These are phyloP conservation scores for Myxozyma neotropica DNA, from an alignment of 805 yeast species.

Conservation along the genomic window DNA sequence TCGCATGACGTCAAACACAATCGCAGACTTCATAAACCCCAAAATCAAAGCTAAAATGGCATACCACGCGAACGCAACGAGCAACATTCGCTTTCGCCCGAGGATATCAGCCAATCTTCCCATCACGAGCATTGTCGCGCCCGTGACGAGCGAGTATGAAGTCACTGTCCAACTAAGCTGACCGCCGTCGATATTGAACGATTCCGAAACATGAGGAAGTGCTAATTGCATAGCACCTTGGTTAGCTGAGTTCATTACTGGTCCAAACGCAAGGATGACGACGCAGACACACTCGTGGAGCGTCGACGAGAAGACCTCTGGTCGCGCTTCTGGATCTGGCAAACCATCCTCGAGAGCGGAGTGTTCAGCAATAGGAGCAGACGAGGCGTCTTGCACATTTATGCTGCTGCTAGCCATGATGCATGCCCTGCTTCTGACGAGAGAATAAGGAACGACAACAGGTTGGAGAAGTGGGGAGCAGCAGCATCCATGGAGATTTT, in stretches of 20 bases:
- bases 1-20: conserved; percentile 47
- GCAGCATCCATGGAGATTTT: too few species aligned
- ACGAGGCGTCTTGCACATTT: background rate
- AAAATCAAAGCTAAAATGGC: conserved; percentile 44
- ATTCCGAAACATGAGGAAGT: conserved; percentile 43
- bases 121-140: conserved; percentile 49
- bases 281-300: conserved; percentile 45
- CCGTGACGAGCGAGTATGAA: conserved; percentile 49
- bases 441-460: too few species aligned
- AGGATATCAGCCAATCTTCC: conserved; percentile 52
- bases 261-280: conserved; percentile 45
- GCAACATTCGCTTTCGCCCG: conserved; percentile 49
- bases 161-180: conserved; percentile 50
- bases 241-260: conserved; percentile 47
- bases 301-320: conserved; percentile 43
- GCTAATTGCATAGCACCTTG: conserved; percentile 47
- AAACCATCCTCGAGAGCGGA: background rate
- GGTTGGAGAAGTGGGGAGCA: too few species aligned
- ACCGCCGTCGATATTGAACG: conserved; percentile 49
- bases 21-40: conserved; percentile 40
- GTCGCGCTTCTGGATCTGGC: conserved; percentile 39
- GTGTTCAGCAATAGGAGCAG: background rate
- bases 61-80: conserved; percentile 43
- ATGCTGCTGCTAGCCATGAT: too few species aligned
- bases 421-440: too few species aligned